Conservation (phyloP, 495 filamentous ascomycete species). For the Penicillium atrosanguineum region DNA sequence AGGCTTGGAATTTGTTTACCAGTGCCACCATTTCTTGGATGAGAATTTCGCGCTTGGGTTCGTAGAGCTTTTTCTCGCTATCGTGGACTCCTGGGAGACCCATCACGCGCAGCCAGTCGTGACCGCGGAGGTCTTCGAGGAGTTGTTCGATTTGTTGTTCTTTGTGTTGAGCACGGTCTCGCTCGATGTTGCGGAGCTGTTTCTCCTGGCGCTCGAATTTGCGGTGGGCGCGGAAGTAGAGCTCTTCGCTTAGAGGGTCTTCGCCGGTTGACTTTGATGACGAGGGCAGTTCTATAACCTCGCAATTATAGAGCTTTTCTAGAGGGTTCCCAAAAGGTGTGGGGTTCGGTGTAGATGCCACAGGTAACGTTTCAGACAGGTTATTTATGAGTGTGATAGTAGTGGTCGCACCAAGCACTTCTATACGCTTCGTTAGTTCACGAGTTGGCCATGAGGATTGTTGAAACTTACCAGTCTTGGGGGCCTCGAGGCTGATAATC, state of each 20-base stretch:
- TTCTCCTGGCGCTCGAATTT: slow-evolving; percentile 87
- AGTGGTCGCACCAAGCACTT: slow-evolving; percentile 46
- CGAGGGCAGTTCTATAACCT: slow-evolving; percentile 28
- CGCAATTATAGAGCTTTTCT: slow-evolving; percentile 35
- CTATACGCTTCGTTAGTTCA: slow-evolving; percentile 18
- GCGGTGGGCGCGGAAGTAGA: slow-evolving; percentile 68
- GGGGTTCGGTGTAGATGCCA: slow-evolving; percentile 17
- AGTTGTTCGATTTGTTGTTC: slow-evolving; percentile 82
- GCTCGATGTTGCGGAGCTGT: slow-evolving; percentile 88
- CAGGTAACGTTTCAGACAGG: slow-evolving; percentile 29
- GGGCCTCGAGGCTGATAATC: slow-evolving; percentile 75
- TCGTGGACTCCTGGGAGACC: slow-evolving; percentile 87
- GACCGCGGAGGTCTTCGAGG: slow-evolving; percentile 82
- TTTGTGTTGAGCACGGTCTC: slow-evolving; percentile 87
- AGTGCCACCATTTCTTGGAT: slow-evolving; percentile 75
- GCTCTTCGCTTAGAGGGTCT: slow-evolving; percentile 68
- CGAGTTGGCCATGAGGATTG: background rate
- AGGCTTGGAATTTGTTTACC: slow-evolving; percentile 79
- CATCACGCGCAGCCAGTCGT: slow-evolving; percentile 91
- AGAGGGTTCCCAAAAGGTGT: slow-evolving; percentile 43
- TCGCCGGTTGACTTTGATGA: background rate
- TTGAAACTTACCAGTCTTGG: slow-evolving; percentile 64
- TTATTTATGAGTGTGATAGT: slow-evolving; percentile 46
- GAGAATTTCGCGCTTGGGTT: slow-evolving; percentile 80
- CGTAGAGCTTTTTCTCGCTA: slow-evolving; percentile 75